Evolutionary conservation across 1,284 basidiomycete genomes (phyloP).

Genomic region (Tylopilus sp.): DNA sequence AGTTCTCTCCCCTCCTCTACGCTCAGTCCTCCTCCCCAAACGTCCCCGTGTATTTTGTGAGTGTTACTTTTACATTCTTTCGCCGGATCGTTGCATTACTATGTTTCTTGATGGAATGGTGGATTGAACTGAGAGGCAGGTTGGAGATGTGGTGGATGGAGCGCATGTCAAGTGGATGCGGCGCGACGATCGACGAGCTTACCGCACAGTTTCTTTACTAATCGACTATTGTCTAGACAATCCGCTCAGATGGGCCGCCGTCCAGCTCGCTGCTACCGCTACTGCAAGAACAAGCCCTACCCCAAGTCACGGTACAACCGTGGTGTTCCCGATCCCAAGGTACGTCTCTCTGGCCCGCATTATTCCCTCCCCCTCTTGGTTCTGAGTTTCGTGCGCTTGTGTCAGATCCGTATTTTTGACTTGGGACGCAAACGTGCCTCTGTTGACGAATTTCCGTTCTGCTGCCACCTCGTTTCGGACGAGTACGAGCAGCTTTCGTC

Average conservation of each 20-base stretch:
- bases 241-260: constrained; percentile 77
- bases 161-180: constrained; percentile 3
- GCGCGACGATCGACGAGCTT: neutral
- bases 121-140: neutral
- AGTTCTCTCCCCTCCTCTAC: too few relatives aligned
- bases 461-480: constrained; percentile 94
- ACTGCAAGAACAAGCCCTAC: constrained; percentile 99
- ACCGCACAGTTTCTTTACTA: constrained; percentile 1
- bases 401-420: constrained; percentile 88
- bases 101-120: neutral
- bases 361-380: neutral
- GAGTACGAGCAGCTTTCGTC: constrained; percentile 98
- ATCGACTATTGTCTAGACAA: constrained; percentile 14
- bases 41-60: constrained; percentile 23
- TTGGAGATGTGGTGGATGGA: constrained; percentile 15
- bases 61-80: neutral
- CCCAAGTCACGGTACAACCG: constrained; percentile 96
- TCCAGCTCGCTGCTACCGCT: constrained; percentile 94
- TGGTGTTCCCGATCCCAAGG: constrained; percentile 95
- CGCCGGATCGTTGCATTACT: neutral
- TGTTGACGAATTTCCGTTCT: constrained; percentile 97
- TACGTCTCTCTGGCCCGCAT: constrained; percentile 17
- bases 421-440: constrained; percentile 93
- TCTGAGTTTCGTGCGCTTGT: neutral
- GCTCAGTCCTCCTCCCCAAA: neutral